A percentile compares a stretch with the other conserved stretches of the same genome.
phyloP scores from a whole-genome alignment of 2,329 filamentous ascomycete genomes.

The Botrytis fragariae region DNA sequence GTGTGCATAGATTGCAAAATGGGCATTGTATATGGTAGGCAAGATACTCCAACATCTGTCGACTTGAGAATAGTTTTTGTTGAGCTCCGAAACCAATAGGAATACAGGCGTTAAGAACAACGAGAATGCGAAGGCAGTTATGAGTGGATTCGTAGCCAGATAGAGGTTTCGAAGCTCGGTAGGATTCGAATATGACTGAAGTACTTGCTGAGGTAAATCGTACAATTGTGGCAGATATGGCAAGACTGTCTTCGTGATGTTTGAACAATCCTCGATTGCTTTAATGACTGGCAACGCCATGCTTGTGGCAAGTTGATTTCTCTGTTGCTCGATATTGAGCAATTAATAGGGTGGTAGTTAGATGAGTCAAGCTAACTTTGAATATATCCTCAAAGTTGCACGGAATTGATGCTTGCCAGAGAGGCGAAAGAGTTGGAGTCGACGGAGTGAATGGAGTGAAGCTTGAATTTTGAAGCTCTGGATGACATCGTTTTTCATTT shows the following conservation, averaged over 20 bases:
- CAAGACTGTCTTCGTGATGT: slow-evolving; percentile 70
- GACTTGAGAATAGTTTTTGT: slow-evolving; percentile 94
- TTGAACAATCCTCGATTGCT: slow-evolving; percentile 69
- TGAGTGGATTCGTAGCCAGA: slow-evolving; percentile 78
- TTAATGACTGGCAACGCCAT: slow-evolving; percentile 72
- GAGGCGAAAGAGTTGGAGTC: background rate
- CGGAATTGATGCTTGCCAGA: background rate
- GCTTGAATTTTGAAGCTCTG: background rate
- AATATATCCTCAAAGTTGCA: background rate
- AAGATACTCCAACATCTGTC: slow-evolving; percentile 90
- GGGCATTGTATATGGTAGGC: slow-evolving; percentile 80
- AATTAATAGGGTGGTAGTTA: background rate
- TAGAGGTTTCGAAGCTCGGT: slow-evolving; percentile 70
- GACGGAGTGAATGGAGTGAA: background rate
- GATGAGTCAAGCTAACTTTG: background rate
- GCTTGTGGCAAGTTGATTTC: background rate
- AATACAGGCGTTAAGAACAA: slow-evolving; percentile 70
- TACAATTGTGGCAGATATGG: slow-evolving; percentile 72
- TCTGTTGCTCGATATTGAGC: background rate
- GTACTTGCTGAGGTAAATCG: slow-evolving; percentile 63
- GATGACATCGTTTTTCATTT: slow-evolving; percentile 1
- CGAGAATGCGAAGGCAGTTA: slow-evolving; percentile 70
- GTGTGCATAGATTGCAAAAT: slow-evolving; percentile 82
- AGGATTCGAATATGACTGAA: slow-evolving; percentile 57
- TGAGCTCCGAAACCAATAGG: slow-evolving; percentile 76